Conservation (phyloP, 164 flowering plant species). For the Saururus chinensis region DNA sequence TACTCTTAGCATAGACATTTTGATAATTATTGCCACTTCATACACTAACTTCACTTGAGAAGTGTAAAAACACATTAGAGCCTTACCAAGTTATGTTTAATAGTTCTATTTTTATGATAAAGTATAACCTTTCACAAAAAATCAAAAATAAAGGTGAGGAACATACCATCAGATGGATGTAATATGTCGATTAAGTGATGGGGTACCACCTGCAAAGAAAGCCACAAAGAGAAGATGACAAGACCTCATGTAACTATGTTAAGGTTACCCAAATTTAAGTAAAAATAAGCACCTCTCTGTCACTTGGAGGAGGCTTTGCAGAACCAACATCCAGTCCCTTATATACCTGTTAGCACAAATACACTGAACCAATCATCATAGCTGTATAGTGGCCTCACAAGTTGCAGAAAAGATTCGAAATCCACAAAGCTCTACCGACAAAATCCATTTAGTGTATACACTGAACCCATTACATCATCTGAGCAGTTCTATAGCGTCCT, state of each 20-base stretch:
- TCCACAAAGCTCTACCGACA: not conserved
- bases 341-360: conserved; percentile 46
- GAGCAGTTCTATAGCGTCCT: not conserved
- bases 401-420: not conserved
- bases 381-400: not conserved
- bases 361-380: not conserved
- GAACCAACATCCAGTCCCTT: conserved; percentile 90
- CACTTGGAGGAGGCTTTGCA: conserved; percentile 72
- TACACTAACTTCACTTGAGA: too few species aligned
- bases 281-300: conserved; percentile 45
- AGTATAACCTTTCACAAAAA: not conserved
- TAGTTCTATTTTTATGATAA: too few species aligned
- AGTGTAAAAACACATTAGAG: too few species aligned
- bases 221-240: not conserved
- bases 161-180: conserved; percentile 76
- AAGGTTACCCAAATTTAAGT: not conserved
- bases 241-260: not conserved
- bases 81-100: too few species aligned
- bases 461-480: not conserved
- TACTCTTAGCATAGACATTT: too few species aligned
- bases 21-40: too few species aligned
- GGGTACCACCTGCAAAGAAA: conserved; percentile 63
- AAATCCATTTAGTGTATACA: too few species aligned
- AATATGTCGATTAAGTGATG: conserved; percentile 88
- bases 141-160: not conserved